Evolutionary conservation across 1,139 yeast genomes (phyloP).

Genomic region (Protomyces pachydermus): DNA sequence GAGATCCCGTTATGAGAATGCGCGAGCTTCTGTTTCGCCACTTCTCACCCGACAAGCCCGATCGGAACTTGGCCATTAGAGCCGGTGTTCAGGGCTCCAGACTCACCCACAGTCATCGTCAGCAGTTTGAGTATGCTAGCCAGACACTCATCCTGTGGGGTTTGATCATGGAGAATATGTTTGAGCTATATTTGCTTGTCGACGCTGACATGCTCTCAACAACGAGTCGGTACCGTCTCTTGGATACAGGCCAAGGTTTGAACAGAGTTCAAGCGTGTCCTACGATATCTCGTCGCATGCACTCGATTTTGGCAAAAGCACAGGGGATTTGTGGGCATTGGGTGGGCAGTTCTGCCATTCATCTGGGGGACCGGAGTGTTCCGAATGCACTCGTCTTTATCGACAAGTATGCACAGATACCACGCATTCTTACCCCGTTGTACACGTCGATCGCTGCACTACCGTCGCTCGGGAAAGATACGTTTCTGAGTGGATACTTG

Average conservation of each 20-base stretch:
- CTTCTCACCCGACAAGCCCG: constrained; percentile 44
- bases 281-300: constrained; percentile 60
- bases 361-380: constrained; percentile 70
- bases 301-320: constrained; percentile 55
- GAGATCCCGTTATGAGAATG: constrained; percentile 60
- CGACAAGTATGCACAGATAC: constrained; percentile 71
- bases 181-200: constrained; percentile 64
- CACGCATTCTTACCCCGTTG: constrained; percentile 64
- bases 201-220: constrained; percentile 59
- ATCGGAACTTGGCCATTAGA: constrained; percentile 55
- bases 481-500: constrained; percentile 49
- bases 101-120: constrained; percentile 61
- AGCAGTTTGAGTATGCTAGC: constrained; percentile 59
- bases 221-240: constrained; percentile 49
- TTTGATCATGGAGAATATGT: constrained; percentile 66
- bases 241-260: constrained; percentile 74
- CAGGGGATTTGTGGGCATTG: constrained; percentile 56
- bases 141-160: constrained; percentile 71
- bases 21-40: constrained; percentile 50
- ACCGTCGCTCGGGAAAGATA: constrained; percentile 50
- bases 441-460: constrained; percentile 53
- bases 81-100: constrained; percentile 63
- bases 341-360: constrained; percentile 74
- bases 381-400: constrained; percentile 71
- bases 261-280: constrained; percentile 70